These are phyloP conservation scores for Mariannaea elegans DNA, from an alignment of 2,329 filamentous ascomycete species.

Conservation along the genomic window DNA sequence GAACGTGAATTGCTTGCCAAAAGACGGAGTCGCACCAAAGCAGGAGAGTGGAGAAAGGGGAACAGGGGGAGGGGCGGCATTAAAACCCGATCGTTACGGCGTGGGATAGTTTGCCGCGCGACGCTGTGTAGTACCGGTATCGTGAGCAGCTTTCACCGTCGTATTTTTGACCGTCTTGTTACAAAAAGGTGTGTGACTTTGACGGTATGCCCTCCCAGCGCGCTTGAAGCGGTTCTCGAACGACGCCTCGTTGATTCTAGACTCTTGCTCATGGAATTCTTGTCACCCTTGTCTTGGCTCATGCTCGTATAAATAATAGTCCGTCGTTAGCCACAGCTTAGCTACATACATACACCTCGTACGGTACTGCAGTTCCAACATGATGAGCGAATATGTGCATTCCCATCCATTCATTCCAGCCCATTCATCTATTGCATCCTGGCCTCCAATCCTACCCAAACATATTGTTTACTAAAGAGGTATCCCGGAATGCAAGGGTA, in stretches of 20 bases:
- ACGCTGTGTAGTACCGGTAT: background rate
- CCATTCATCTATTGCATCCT: background rate
- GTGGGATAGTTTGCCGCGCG: background rate
- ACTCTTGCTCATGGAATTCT: background rate
- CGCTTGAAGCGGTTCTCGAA: background rate
- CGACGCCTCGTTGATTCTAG: background rate
- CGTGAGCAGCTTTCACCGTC: background rate
- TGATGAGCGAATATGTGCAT: background rate
- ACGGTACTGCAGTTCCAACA: background rate
- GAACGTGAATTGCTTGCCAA: background rate
- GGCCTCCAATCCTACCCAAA: background rate
- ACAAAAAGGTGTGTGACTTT: background rate
- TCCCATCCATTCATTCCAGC: too few relatives aligned
- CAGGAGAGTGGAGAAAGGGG: background rate
- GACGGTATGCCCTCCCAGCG: background rate
- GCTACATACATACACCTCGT: background rate
- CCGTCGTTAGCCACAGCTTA: background rate
- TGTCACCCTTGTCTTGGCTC: background rate
- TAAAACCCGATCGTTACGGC: background rate
- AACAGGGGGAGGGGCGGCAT: slow-evolving; percentile 5
- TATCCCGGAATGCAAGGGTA: background rate
- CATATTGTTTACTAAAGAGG: background rate
- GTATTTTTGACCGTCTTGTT: too few relatives aligned
- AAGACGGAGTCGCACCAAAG: background rate
- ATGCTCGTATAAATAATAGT: background rate